phyloP scores from a whole-genome alignment of 73 alveolate genomes.

The Breviolum minutum region DNA sequence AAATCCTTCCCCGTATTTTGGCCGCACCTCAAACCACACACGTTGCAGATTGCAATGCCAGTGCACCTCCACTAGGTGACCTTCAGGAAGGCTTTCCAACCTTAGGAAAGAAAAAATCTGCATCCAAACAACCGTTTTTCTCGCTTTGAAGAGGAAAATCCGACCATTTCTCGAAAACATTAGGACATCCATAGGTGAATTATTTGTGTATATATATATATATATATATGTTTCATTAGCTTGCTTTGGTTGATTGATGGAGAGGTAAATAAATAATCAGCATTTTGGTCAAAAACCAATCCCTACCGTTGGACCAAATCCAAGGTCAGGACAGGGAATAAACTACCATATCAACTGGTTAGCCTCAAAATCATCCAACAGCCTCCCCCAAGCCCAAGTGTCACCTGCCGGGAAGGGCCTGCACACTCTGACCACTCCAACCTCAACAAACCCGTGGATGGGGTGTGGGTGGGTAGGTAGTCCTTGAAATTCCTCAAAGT shows the following conservation, averaged over 20 bases:
- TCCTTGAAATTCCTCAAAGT: too few relatives aligned
- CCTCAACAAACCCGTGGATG: background rate
- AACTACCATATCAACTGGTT: background rate
- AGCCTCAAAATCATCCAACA: background rate
- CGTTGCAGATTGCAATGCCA: conserved; percentile 36
- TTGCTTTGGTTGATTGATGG: too few relatives aligned
- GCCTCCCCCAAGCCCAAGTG: background rate
- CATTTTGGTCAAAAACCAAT: too few relatives aligned
- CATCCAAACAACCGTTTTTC: too few relatives aligned
- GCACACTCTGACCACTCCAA: conserved; percentile 61
- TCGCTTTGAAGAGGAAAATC: too few relatives aligned
- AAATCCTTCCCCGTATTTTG: background rate
- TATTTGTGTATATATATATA: too few relatives aligned
- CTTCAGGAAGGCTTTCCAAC: conserved; percentile 5
- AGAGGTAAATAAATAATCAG: too few relatives aligned
- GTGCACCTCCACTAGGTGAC: background rate
- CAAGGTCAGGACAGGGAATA: background rate
- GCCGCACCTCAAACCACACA: conserved; percentile 37
- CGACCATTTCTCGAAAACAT: too few relatives aligned
- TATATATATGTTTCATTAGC: too few relatives aligned
- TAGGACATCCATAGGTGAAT: background rate
- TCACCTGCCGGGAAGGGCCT: conserved; percentile 48
- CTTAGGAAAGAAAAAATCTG: background rate
- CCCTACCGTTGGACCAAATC: too few relatives aligned
- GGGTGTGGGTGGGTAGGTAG: too few relatives aligned